Conservation (phyloP, 768 basidiomycete genomes). For the Lactarius deliciosus region DNA sequence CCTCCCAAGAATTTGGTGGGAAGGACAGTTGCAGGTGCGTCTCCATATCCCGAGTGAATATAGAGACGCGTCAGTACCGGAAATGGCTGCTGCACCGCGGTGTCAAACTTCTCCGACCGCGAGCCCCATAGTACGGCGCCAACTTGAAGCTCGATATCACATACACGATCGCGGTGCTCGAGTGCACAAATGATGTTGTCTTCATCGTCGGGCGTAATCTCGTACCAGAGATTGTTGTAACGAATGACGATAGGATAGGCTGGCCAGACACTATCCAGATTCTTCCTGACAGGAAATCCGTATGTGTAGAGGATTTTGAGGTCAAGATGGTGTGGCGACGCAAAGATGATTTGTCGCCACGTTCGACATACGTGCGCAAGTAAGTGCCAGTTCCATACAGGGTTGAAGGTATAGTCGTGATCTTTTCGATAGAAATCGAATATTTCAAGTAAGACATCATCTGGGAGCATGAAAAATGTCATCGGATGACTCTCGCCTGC, state of each 20-base stretch:
- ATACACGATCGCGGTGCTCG: too few species aligned
- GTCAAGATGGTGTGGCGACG: background rate
- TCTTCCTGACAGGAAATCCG: background rate
- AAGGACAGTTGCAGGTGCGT: too few species aligned
- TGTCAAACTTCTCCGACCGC: too few species aligned
- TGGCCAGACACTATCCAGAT: background rate
- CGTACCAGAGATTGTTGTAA: too few species aligned
- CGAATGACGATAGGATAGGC: background rate
- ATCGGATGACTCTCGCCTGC: background rate
- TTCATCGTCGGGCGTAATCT: too few species aligned
- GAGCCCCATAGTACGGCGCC: too few species aligned
- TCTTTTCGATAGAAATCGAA: background rate
- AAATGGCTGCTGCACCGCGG: too few species aligned
- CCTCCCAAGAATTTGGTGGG: too few species aligned
- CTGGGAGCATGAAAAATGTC: background rate
- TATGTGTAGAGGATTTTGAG: background rate
- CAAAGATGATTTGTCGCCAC: background rate
- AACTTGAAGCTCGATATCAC: too few species aligned
- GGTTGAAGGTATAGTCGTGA: fast-evolving
- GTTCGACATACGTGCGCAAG: background rate
- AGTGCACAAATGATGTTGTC: too few species aligned
- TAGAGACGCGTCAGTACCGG: too few species aligned
- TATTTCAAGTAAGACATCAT: background rate
- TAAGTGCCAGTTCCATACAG: background rate
- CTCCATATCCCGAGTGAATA: too few species aligned